Evolutionary conservation across 768 basidiomycete species (phyloP).

Genomic region (Termitomyces sp.): DNA sequence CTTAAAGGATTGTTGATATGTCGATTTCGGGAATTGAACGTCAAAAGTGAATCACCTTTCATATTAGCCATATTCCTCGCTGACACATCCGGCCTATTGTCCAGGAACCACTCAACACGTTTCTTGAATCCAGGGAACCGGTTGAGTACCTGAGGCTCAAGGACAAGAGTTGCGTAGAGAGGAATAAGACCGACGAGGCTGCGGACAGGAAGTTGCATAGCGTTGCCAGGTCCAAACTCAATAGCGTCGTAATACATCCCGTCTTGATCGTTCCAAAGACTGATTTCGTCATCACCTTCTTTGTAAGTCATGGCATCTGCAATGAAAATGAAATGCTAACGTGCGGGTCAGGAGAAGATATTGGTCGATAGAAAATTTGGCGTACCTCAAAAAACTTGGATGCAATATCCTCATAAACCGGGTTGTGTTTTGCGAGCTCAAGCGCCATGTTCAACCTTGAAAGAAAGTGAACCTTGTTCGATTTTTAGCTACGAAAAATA

Average conservation of each 20-base stretch:
- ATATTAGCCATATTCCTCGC: conserved; percentile 95
- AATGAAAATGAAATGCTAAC: conserved; percentile 94
- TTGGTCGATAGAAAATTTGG: background rate
- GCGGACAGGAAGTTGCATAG: conserved; percentile 89
- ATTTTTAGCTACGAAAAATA: background rate
- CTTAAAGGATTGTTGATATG: conserved; percentile 15
- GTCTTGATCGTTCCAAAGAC: conserved; percentile 94
- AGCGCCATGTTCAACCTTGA: conserved; percentile 92
- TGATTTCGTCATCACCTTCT: conserved; percentile 69
- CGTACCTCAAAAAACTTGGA: conserved; percentile 92
- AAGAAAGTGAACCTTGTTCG: conserved; percentile 1
- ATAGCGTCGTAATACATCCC: conserved; percentile 99
- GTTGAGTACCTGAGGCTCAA: conserved; percentile 86
- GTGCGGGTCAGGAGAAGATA: background rate
- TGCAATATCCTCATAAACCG: conserved; percentile 97
- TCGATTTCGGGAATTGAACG: background rate
- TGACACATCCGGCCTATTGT: conserved; percentile 85
- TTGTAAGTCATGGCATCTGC: conserved; percentile 97
- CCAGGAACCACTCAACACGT: conserved; percentile 97
- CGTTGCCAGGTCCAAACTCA: conserved; percentile 73
- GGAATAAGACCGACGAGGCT: conserved; percentile 98
- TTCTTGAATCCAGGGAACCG: conserved; percentile 98
- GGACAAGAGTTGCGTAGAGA: conserved; percentile 88
- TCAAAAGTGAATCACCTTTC: conserved; percentile 47
- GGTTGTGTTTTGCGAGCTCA: conserved; percentile 95